Evolutionary conservation across 2,329 filamentous ascomycete genomes (phyloP), one percentile per base, ranked within the genome.

Genomic region (Penicillium griseofulvum): DNA sequence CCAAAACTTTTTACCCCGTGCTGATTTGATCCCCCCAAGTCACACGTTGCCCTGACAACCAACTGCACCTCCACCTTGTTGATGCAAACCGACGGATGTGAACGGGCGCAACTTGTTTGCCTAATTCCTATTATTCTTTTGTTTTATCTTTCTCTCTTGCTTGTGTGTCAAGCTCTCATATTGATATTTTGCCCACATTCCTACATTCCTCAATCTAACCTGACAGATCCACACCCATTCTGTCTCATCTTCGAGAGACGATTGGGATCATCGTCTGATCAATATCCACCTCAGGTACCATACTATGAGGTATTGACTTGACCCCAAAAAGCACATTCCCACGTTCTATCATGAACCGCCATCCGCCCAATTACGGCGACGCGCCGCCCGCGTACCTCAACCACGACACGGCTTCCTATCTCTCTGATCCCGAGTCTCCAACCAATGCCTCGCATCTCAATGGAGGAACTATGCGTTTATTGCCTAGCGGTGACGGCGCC

Each of bases 381-480:
- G 74, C 73, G 49, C 75, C 76, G 24, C 76, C 76, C 22, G 70
- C 73, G 6, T 78, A 78, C 60, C 52, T 62, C 41, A 59, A 64
- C 33, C 66, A 72, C 39, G 65, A 73, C 56, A 53, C 69, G 49
- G 41, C 60, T 12, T 68, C 69, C 12, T 66, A 66, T 47, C 55
- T 72, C 53, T 65, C 70, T 45, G 65, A 71, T 26, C 55, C 65
- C 47, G 63, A 72, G 36, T 69, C 70, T 28, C 65, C 68, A 17
- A 54, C 52, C 41, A 52, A 62, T 42, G 39, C 59, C 34, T 24
- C 62, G 31, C 65, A 69, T 39, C 68, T 68, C 12, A 71, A 74
- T 64, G 69, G 70, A 24, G 66, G 73, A 9, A 77, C 78, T 0
- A 76, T 80, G 75, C 73, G 77, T 36, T 62, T 80, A 56, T 62